A percentile compares a stretch with the other conserved stretches of the same genome.
phyloP scores from a whole-genome alignment of 257 asterid species.

The Solanum habrochaites region DNA sequence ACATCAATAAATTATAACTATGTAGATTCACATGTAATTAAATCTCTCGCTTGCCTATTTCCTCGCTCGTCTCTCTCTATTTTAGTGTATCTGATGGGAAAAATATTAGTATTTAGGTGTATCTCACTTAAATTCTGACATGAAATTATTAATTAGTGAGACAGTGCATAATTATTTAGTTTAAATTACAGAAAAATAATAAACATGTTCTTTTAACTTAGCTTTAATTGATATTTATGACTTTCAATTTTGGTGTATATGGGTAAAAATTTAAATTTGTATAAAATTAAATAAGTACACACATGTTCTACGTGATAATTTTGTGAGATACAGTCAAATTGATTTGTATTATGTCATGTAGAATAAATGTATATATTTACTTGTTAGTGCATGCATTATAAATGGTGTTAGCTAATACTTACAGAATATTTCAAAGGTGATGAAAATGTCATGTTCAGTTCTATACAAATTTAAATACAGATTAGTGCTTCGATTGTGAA shows the following conservation, averaged over 20 bases:
- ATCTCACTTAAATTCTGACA: no score
- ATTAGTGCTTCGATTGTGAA: background rate
- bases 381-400: background rate
- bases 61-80: no score
- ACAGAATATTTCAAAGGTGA: background rate
- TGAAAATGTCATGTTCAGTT: accelerated
- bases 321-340: background rate
- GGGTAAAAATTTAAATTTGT: background rate
- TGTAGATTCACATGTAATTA: background rate
- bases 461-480: background rate
- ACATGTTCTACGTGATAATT: background rate
- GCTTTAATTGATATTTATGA: background rate
- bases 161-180: no score
- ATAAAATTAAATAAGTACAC: background rate
- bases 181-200: no score
- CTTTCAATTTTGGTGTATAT: background rate
- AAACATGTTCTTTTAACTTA: no score
- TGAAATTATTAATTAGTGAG: background rate
- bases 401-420: background rate
- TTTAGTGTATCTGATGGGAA: background rate
- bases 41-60: background rate
- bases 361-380: no score
- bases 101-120: background rate
- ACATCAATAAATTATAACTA: no score
- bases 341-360: background rate